Evolutionary conservation across 805 yeast genomes (phyloP).

Genomic region (Ogataea angusta): DNA sequence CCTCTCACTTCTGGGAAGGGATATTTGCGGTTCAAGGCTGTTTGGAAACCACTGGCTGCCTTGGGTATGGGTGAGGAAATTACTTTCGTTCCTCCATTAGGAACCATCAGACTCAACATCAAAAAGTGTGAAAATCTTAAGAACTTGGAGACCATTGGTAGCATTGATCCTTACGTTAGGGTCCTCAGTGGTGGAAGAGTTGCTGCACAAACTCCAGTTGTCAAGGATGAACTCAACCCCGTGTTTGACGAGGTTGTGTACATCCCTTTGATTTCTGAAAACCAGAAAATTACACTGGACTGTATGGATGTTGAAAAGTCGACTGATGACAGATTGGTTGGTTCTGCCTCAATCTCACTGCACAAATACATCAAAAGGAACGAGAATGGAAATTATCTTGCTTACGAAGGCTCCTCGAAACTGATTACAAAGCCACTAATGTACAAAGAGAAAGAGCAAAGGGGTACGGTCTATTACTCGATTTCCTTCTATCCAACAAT

Average conservation of each 20-base stretch:
- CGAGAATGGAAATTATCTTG: slow-evolving; percentile 43
- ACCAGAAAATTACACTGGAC: slow-evolving; percentile 56
- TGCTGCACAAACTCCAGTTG: slow-evolving; percentile 51
- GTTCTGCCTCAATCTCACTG: slow-evolving; percentile 50
- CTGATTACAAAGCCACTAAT: slow-evolving; percentile 34
- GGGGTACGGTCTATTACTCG: slow-evolving; percentile 47
- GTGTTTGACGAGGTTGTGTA: slow-evolving; percentile 56
- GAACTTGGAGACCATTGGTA: slow-evolving; percentile 64
- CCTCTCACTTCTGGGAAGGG: slow-evolving; percentile 50
- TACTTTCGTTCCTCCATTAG: slow-evolving; percentile 57
- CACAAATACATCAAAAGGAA: slow-evolving; percentile 47
- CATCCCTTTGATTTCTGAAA: slow-evolving; percentile 57
- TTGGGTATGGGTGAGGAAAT: slow-evolving; percentile 41
- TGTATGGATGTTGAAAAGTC: slow-evolving; percentile 65
- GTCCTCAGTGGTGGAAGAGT: slow-evolving; percentile 56
- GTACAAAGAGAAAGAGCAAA: slow-evolving; percentile 39
- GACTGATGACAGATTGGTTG: slow-evolving; percentile 61
- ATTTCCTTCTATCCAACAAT: slow-evolving; percentile 63
- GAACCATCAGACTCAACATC: slow-evolving; percentile 59
- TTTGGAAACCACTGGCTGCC: slow-evolving; percentile 70
- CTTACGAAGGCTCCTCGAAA: slow-evolving; percentile 50
- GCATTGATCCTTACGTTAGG: slow-evolving; percentile 71
- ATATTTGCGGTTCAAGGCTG: slow-evolving; percentile 49
- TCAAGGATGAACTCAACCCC: slow-evolving; percentile 54
- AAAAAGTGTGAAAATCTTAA: slow-evolving; percentile 50